A percentile compares a stretch with the other conserved stretches of the same genome.
These are phyloP conservation scores for Zygnema cylindricum DNA, from an alignment of 139 green algal genomes.

Conservation along the genomic window DNA sequence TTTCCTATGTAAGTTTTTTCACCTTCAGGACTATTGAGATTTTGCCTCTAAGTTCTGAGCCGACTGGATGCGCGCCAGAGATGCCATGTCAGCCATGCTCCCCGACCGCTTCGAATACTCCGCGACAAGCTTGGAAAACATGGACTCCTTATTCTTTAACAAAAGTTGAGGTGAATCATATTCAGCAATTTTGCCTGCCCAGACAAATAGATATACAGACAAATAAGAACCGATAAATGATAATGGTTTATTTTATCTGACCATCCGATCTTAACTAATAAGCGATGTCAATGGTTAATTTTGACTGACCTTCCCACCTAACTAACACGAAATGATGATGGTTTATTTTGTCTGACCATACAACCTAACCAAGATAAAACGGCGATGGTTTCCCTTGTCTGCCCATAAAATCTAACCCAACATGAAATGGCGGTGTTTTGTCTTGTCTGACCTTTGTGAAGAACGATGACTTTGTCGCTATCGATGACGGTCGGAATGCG, in stretches of 20 bases:
- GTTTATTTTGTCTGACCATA: neutral
- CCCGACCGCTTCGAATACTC: neutral
- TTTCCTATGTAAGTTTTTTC: too few relatives aligned
- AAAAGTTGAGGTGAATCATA: constrained; percentile 37
- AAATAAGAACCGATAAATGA: neutral
- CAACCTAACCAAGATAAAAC: neutral
- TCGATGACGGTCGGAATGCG: constrained; percentile 81
- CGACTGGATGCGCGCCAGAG: neutral
- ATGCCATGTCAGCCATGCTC: neutral
- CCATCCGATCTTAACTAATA: neutral
- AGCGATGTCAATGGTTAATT: neutral
- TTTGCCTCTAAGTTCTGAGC: neutral
- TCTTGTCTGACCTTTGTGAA: constrained; percentile 42
- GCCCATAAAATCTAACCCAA: too few relatives aligned
- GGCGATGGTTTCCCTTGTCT: too few relatives aligned
- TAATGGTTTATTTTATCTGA: neutral
- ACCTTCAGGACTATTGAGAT: too few relatives aligned
- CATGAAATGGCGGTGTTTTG: too few relatives aligned
- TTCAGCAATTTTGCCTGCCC: constrained; percentile 28
- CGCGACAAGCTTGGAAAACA: constrained; percentile 2
- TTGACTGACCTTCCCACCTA: neutral
- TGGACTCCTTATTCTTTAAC: neutral
- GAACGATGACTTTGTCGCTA: constrained; percentile 43
- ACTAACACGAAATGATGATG: neutral
- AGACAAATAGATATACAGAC: neutral